Conservation (phyloP, 2,329 filamentous ascomycete genomes). For the Phaeosphaeriaceae sp. region DNA sequence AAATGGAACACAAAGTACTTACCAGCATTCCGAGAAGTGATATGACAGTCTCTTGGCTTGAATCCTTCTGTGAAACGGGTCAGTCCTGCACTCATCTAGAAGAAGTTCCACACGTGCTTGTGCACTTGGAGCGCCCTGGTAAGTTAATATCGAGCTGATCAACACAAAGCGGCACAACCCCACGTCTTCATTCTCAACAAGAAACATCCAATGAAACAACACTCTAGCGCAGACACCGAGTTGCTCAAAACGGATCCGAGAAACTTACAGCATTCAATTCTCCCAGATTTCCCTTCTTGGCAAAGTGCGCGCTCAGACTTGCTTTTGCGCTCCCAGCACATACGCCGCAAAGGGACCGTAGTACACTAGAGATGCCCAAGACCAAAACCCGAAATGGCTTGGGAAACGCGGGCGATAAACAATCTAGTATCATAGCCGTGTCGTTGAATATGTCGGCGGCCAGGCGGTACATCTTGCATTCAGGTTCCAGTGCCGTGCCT, state of each 20-base stretch:
- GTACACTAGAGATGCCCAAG: constrained; percentile 65
- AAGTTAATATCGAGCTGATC: constrained; percentile 22
- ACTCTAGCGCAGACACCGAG: too few species aligned
- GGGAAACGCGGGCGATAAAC: constrained; percentile 76
- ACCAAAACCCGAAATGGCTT: constrained; percentile 62
- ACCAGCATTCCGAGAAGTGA: constrained; percentile 84
- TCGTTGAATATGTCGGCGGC: constrained; percentile 91
- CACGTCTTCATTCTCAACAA: constrained; percentile 17
- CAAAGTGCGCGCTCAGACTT: constrained; percentile 90
- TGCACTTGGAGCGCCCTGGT: constrained; percentile 9
- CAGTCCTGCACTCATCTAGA: constrained; percentile 24
- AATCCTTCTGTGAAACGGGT: constrained; percentile 68
- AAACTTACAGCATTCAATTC: constrained; percentile 80
- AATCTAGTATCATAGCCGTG: constrained; percentile 82
- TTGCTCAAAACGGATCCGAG: background rate
- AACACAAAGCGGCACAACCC: constrained; percentile 11
- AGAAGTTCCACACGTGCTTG: constrained; percentile 18
- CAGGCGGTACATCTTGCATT: constrained; percentile 89
- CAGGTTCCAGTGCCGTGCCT: constrained; percentile 82
- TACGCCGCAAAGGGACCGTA: constrained; percentile 80
- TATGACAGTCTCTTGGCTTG: constrained; percentile 93
- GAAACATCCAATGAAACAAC: constrained; percentile 11
- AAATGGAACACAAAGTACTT: constrained; percentile 30
- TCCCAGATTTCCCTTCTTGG: constrained; percentile 81
- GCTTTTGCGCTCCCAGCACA: constrained; percentile 90